These are phyloP conservation scores for Aspergillus quadrilineatus DNA, from an alignment of 2,329 filamentous ascomycete species.

Conservation along the genomic window DNA sequence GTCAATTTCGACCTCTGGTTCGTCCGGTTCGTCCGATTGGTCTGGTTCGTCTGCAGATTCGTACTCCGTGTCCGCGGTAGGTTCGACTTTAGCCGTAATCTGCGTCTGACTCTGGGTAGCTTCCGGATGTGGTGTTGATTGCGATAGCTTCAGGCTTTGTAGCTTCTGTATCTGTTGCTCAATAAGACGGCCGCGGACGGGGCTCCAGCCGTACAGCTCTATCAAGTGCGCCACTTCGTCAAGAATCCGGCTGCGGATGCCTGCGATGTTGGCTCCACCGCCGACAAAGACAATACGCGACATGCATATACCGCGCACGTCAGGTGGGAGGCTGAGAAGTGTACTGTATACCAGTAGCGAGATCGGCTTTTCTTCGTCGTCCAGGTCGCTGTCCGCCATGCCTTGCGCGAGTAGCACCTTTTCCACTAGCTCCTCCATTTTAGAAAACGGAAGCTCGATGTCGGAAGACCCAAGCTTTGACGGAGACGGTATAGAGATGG, in stretches of 20 bases:
- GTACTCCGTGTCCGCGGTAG: conserved; percentile 9
- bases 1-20: conserved; percentile 43
- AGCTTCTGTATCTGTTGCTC: conserved; percentile 50
- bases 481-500: conserved; percentile 47
- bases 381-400: conserved; percentile 59
- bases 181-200: conserved; percentile 68
- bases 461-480: conserved; percentile 42
- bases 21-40: background rate
- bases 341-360: conserved; percentile 73
- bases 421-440: conserved; percentile 73
- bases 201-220: conserved; percentile 71
- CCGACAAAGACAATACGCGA: conserved; percentile 84
- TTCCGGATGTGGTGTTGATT: conserved; percentile 19
- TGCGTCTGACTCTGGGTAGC: background rate
- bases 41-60: conserved; percentile 9
- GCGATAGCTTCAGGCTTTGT: conserved; percentile 32
- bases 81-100: conserved; percentile 17
- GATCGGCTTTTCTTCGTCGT: conserved; percentile 82
- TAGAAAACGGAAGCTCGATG: conserved; percentile 65
- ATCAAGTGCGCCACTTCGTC: conserved; percentile 71
- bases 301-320: conserved; percentile 83
- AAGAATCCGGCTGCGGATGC: conserved; percentile 73
- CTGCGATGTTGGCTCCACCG: conserved; percentile 74
- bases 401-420: conserved; percentile 66
- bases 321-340: conserved; percentile 73